These are phyloP conservation scores for Lactifluus volemus DNA, from an alignment of 768 basidiomycete genomes.

Conservation along the genomic window DNA sequence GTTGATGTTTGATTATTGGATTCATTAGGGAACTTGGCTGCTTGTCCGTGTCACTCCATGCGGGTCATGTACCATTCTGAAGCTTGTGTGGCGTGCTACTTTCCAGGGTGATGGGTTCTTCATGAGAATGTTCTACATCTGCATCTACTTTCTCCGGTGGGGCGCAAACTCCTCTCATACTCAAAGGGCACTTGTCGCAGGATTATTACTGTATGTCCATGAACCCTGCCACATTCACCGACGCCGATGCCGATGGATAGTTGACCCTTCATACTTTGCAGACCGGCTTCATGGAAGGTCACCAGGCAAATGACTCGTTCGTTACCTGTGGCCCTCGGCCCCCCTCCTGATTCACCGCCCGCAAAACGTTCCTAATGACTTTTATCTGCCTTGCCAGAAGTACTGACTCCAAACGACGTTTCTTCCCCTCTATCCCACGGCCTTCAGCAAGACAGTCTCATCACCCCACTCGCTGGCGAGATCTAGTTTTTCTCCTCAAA, in stretches of 20 bases:
- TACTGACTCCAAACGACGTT: background rate
- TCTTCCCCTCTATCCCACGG: constrained; percentile 18
- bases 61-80: constrained; percentile 31
- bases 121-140: constrained; percentile 43
- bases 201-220: constrained; percentile 31
- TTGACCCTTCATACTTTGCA: constrained; percentile 10
- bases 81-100: constrained; percentile 33
- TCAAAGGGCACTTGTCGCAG: constrained; percentile 18
- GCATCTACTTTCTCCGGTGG: constrained; percentile 40
- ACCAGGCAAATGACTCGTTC: constrained; percentile 42
- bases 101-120: constrained; percentile 43
- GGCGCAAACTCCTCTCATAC: constrained; percentile 1
- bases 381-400: background rate
- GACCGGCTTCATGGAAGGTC: constrained; percentile 41
- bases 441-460: constrained; percentile 29
- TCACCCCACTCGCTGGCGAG: constrained; percentile 34
- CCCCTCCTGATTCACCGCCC: constrained; percentile 38
- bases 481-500: constrained; percentile 36
- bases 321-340: constrained; percentile 40
- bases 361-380: constrained; percentile 28
- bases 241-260: background rate
- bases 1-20: background rate
- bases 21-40: constrained; percentile 28
- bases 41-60: constrained; percentile 33
- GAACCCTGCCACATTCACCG: background rate